Conservation (phyloP, 371 early-diverging fungal species). For the Mortierella sp. region DNA sequence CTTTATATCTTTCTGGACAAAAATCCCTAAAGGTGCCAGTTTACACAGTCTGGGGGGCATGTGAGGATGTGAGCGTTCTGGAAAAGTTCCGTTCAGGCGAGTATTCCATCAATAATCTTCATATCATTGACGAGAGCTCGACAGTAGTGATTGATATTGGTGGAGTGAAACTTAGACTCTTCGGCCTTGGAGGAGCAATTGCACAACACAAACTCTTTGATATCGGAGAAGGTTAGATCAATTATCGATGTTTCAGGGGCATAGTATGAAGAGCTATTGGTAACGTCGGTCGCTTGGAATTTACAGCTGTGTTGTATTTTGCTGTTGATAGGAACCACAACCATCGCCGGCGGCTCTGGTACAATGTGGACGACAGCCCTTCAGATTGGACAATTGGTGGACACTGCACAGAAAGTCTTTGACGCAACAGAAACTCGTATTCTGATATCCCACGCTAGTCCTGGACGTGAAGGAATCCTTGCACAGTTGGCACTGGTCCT, state of each 20-base stretch:
- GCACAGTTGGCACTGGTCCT: conserved; percentile 72
- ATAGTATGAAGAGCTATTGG: no score
- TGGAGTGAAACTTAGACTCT: conserved; percentile 70
- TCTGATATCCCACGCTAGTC: conserved; percentile 73
- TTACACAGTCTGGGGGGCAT: conserved; percentile 78
- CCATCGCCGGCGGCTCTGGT: conserved; percentile 77
- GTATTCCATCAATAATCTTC: conserved; percentile 66
- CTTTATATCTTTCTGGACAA: conserved; percentile 62
- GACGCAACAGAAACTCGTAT: conserved; percentile 72
- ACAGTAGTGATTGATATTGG: conserved; percentile 70
- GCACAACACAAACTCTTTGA: conserved; percentile 78
- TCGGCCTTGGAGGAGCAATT: conserved; percentile 77
- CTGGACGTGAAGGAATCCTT: conserved; percentile 74
- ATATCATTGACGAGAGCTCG: conserved; percentile 70
- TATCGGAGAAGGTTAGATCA: conserved; percentile 71
- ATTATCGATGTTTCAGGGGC: not conserved
- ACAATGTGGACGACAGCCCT: conserved; percentile 80
- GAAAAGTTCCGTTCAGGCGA: conserved; percentile 69
- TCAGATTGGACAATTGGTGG: conserved; percentile 76
- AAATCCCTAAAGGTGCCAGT: conserved; percentile 70
- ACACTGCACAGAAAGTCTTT: conserved; percentile 67
- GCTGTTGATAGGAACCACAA: conserved; percentile 60
- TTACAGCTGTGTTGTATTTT: not conserved
- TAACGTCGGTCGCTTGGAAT: not conserved
- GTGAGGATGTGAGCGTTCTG: conserved; percentile 74